Base-by-base conservation (phyloP, 768 basidiomycete genomes). In the Kwoniella europaea region DNA sequence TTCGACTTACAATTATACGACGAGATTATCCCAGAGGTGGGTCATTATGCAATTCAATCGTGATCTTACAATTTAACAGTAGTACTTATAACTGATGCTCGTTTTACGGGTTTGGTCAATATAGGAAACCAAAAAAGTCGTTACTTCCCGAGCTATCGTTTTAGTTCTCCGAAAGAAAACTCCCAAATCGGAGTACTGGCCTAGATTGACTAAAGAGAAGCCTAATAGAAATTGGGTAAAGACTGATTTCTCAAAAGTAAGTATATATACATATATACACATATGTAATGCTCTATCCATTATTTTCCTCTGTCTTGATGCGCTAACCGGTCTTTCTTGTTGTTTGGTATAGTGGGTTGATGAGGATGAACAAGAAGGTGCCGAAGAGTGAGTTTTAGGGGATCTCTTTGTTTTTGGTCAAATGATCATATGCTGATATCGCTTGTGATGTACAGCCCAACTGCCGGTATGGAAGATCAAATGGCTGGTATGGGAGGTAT, bases 361-460 rank as follows among this genome's bases (percentile, higher is more conserved):
- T 79, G 95, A 98, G 86, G 96, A 98, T 81, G 95, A 98, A 82
- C 96, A 98, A 85, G 91, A 92, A 52, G 91, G 87, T 62, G 87
- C 83, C 55, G 81, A 80, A 54, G 79, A 82, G 79, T 82, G 71
- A 79, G 79, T 77, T 18, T 10, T 35, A n/a, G 56, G 58, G 64
- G 42, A 69, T 9, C 62, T 10, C 42, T 35, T 10, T 62, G 57
- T 35, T 24, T 15, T 27, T 56, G 3, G 42, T 55, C 35, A 35
- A 35, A 22, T 61, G 60, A 35, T 53, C 43, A 54, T 29, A 53
- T n/a, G 16, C 42, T 24, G 18, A 54, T 53, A 16, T 59, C 55
- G 20, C 72, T 24, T 27, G 16, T 24, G 2, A 46, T 44, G 35
- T 35, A 7, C 35, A 61, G 59, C 29, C 57, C 66, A 54, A 57